Evolutionary conservation across 805 yeast species (phyloP).

Genomic region (Helenozyma rhizophorensis): DNA sequence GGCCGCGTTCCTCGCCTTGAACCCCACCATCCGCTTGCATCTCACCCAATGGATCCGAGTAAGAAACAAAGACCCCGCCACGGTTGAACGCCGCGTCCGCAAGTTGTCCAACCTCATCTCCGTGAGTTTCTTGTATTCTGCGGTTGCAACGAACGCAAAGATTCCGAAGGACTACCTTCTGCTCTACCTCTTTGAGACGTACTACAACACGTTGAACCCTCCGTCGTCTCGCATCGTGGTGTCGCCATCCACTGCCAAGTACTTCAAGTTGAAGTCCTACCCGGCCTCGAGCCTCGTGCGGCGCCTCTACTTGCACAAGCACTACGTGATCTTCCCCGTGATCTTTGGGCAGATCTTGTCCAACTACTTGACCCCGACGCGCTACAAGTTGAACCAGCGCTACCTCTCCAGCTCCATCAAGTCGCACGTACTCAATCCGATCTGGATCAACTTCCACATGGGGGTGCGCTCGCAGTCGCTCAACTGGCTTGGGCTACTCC

Average conservation of each 20-base stretch:
- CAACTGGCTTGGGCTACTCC: constrained; percentile 26
- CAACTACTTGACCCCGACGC: constrained; percentile 38
- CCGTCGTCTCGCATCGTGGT: constrained; percentile 29
- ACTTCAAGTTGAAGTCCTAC: constrained; percentile 23
- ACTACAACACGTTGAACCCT: constrained; percentile 29
- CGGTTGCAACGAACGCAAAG: constrained; percentile 19
- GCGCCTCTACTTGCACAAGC: constrained; percentile 25
- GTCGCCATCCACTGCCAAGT: constrained; percentile 23
- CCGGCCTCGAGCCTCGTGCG: constrained; percentile 14
- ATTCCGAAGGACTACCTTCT: constrained; percentile 38
- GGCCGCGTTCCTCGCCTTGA: constrained; percentile 30
- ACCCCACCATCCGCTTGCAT: constrained; percentile 23
- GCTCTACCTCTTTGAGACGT: constrained; percentile 29
- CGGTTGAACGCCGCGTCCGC: constrained; percentile 14
- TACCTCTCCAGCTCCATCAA: constrained; percentile 32
- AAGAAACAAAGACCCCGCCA: constrained; percentile 6
- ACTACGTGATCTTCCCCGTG: constrained; percentile 30
- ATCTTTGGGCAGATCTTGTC: constrained; percentile 37
- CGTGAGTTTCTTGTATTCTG: constrained; percentile 22
- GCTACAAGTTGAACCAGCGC: constrained; percentile 29
- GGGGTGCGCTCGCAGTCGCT: constrained; percentile 22
- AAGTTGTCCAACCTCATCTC: constrained; percentile 22
- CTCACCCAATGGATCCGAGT: constrained; percentile 2
- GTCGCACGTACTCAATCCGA: constrained; percentile 31
- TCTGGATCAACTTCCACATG: constrained; percentile 36